Evolutionary conservation across 768 basidiomycete genomes (phyloP), one percentile per base, ranked within the genome.

Genomic region (Dioszegia aurantiaca): DNA sequence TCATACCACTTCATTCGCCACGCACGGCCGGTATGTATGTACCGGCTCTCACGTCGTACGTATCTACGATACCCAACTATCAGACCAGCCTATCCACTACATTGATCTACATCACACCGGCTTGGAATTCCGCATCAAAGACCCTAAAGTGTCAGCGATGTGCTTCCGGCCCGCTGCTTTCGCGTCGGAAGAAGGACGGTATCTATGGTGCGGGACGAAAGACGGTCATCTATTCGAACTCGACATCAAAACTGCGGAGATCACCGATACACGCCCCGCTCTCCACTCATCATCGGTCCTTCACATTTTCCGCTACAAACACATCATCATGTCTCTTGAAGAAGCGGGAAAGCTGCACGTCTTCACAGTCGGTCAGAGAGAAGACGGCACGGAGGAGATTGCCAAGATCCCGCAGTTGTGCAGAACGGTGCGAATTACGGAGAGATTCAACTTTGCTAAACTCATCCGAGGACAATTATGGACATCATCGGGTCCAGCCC

Each of bases 141-240:
- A 90, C 42, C 76, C 82, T 3, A 85, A 84, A 65, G 80, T 93
- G 36, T 86, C 86, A 1, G 84, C 86, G 21, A 81, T 94, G 77
- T 90, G 87, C 74, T 89, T 92, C 72, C 81, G 86, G 16, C 82
- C 86, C 0, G 80, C 81, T 1, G 65, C 62, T 1, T 65, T 73
- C 10, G 65, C 76, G n/a, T 77, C 62, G 0, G 76, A 77, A 52
- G 79, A 82, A 17, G 89, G 87, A 2, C 80, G 80, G 28, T 81
- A 83, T 55, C 66, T 91, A 1, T 97, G 93, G 93, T 78, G 87
- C 11, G 94, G 93, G 3, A 90, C 90, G 27, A 91, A 88, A 78
- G 90, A 94, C 24, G 94, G 94, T 0, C 85, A 87, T 73, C 59
- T 99, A 24, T 81, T 86, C 63, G 92, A 95, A 79, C 63, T 94